Evolutionary conservation across 345 rosid genomes (phyloP).

Genomic region (Eucalyptus dawsonii): DNA sequence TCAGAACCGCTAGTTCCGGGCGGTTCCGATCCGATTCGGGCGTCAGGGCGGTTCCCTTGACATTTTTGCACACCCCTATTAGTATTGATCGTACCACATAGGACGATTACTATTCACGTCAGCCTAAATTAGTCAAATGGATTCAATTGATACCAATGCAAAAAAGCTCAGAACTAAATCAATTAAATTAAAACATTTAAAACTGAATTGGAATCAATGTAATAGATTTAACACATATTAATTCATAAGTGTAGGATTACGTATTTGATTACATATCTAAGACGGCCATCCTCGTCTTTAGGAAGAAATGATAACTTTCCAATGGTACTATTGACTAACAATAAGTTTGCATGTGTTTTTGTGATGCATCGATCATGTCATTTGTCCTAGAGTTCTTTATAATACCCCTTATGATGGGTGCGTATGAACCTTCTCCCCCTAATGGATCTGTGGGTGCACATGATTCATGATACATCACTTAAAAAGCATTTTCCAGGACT

Average conservation of each 20-base stretch:
- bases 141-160: not conserved
- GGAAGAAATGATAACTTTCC: not conserved
- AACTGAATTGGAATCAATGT: fast-evolving
- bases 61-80: too few relatives aligned
- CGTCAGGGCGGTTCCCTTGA: too few relatives aligned
- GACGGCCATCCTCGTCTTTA: not conserved
- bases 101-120: not conserved
- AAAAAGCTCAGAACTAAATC: fast-evolving
- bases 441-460: not conserved
- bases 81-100: not conserved
- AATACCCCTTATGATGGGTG: not conserved
- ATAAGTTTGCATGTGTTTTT: not conserved
- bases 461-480: not conserved
- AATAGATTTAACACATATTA: not conserved
- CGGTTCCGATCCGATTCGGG: too few relatives aligned
- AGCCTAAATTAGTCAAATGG: fast-evolving
- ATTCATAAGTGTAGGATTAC: too few relatives aligned
- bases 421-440: not conserved
- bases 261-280: not conserved
- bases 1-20: too few relatives aligned
- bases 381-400: not conserved
- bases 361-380: not conserved
- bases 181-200: fast-evolving
- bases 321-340: not conserved
- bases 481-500: not conserved